These are phyloP conservation scores for Botrytis aclada DNA, from an alignment of 2,329 filamentous ascomycete species.

Conservation along the genomic window DNA sequence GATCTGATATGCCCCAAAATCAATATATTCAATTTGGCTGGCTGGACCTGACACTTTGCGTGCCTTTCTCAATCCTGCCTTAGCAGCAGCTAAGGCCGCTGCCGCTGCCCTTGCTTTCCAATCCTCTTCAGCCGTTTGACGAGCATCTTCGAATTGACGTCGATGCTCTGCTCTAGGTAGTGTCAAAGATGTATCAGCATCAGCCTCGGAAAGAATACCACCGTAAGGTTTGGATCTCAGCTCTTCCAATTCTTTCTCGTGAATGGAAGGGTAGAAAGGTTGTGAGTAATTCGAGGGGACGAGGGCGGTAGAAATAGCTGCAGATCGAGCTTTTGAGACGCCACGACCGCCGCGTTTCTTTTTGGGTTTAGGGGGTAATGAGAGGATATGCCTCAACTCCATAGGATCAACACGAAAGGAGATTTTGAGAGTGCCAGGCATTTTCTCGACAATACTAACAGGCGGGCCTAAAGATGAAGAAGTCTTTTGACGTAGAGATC, in stretches of 20 bases:
- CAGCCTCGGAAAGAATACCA: conserved; percentile 81
- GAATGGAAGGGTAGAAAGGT: conserved; percentile 57
- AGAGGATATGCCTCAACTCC: conserved; percentile 59
- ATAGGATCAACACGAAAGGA: conserved; percentile 56
- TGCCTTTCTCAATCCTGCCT: conserved; percentile 60
- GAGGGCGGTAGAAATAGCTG: conserved; percentile 33
- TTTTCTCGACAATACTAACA: conserved; percentile 41
- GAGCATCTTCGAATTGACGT: conserved; percentile 82
- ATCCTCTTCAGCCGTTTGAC: conserved; percentile 86
- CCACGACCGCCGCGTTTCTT: conserved; percentile 46
- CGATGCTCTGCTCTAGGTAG: conserved; percentile 78
- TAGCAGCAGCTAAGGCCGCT: conserved; percentile 64
- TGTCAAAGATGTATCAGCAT: conserved; percentile 89
- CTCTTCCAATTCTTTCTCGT: conserved; percentile 85
- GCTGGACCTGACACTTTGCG: conserved; percentile 80
- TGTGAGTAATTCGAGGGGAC: conserved; percentile 32
- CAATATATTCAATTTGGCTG: conserved; percentile 98
- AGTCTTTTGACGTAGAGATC: conserved; percentile 54
- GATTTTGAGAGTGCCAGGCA: conserved; percentile 47
- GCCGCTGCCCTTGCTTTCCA: conserved; percentile 70
- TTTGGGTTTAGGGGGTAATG: conserved; percentile 55
- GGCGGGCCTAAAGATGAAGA: conserved; percentile 43
- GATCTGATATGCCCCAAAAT: conserved; percentile 96
- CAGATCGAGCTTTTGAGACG: conserved; percentile 42
- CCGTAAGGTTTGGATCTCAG: conserved; percentile 92